phyloP scores from a whole-genome alignment of 2,329 filamentous ascomycete genomes.

The Chaetomium globosum region DNA sequence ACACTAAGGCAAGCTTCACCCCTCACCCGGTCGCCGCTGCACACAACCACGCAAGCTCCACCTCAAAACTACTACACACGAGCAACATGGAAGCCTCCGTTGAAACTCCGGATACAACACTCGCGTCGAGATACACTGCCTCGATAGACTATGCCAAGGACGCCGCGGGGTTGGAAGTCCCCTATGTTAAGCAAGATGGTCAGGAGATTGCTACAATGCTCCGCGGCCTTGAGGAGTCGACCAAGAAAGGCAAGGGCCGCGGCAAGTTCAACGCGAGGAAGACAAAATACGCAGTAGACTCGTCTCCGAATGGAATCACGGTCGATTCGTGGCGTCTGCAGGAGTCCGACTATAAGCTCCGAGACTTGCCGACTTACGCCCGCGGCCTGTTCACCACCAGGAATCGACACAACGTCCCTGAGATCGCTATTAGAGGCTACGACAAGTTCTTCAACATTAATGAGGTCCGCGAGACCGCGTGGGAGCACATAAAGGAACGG shows the following conservation, averaged over 20 bases:
- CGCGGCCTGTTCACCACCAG: slow-evolving; percentile 89
- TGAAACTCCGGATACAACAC: slow-evolving; percentile 14
- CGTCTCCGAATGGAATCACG: slow-evolving; percentile 63
- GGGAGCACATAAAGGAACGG: slow-evolving; percentile 73
- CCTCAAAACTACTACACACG: slow-evolving; percentile 16
- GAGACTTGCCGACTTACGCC: slow-evolving; percentile 84
- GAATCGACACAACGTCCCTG: slow-evolving; percentile 63
- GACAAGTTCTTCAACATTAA: slow-evolving; percentile 98
- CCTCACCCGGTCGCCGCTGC: slow-evolving; percentile 20
- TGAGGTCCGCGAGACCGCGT: slow-evolving; percentile 80
- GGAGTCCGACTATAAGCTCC: slow-evolving; percentile 94
- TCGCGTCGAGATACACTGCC: slow-evolving; percentile 33
- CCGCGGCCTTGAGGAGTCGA: slow-evolving; percentile 60
- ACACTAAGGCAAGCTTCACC: slow-evolving; percentile 22
- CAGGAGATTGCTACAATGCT: slow-evolving; percentile 69
- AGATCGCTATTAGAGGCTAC: slow-evolving; percentile 88
- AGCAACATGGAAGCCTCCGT: slow-evolving; percentile 31
- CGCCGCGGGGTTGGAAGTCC: slow-evolving; percentile 51
- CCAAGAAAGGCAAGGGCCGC: slow-evolving; percentile 55
- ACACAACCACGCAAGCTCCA: slow-evolving; percentile 22
- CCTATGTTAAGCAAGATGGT: slow-evolving; percentile 69
- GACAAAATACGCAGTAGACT: slow-evolving; percentile 69
- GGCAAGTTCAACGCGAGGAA: slow-evolving; percentile 75
- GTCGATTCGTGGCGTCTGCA: slow-evolving; percentile 93
- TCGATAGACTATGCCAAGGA: slow-evolving; percentile 37